Conservation (phyloP, 192 early-diverging fungal species). For the Thamnidium elegans region DNA sequence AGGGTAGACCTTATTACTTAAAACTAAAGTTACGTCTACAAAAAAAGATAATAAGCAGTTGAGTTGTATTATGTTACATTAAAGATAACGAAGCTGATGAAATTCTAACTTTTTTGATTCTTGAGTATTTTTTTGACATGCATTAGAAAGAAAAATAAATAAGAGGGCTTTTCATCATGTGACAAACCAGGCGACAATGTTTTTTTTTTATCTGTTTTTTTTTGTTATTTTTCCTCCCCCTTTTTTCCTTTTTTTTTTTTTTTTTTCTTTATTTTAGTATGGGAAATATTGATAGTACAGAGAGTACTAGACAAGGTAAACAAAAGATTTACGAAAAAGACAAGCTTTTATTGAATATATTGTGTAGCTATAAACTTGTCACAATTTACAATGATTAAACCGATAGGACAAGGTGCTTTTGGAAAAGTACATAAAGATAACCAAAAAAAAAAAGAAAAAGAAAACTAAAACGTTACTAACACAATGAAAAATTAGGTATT, state of each 20-base stretch:
- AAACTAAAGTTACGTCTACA: too few relatives aligned
- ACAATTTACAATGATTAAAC: constrained; percentile 77
- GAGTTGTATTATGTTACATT: too few relatives aligned
- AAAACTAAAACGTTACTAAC: neutral
- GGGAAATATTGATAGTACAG: constrained; percentile 9
- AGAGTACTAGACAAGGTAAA: constrained; percentile 14
- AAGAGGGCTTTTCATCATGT: too few relatives aligned
- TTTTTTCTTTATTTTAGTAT: constrained; percentile 10
- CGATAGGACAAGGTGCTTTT: constrained; percentile 83
- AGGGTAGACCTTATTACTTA: too few relatives aligned
- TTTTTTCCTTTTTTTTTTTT: constrained; percentile 7
- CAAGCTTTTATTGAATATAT: too few relatives aligned
- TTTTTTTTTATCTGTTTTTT: neutral
- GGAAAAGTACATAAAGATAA: constrained; percentile 88
- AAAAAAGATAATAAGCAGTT: too few relatives aligned
- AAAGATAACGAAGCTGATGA: too few relatives aligned
- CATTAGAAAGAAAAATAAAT: too few relatives aligned
- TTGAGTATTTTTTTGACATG: too few relatives aligned
- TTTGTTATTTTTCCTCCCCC: neutral
- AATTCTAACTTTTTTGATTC: too few relatives aligned
- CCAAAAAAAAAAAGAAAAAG: neutral
- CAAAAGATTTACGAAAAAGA: neutral
- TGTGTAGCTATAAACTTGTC: constrained; percentile 18
- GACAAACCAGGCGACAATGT: neutral
- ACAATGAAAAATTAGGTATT: constrained; percentile 56